Percentiles rank a stretch among this genome's conserved stretches.
These are phyloP conservation scores for Kodamaea kaohsiungensis DNA, from an alignment of 805 yeast genomes.

Conservation along the genomic window DNA sequence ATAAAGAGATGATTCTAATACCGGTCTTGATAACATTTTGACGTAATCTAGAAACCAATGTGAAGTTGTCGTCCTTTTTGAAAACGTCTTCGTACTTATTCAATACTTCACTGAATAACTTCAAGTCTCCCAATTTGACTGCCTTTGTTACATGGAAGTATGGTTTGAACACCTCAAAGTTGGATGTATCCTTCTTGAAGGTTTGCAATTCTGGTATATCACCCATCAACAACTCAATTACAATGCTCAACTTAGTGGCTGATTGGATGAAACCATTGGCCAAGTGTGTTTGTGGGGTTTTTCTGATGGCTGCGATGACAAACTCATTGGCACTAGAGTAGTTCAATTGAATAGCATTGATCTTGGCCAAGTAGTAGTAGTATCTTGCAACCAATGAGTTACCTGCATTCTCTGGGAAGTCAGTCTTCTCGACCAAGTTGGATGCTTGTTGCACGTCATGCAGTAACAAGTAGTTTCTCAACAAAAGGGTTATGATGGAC, in stretches of 20 bases:
- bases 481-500: slow-evolving; percentile 76
- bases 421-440: slow-evolving; percentile 84
- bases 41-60: slow-evolving; percentile 83
- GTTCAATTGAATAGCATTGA: slow-evolving; percentile 88
- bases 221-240: slow-evolving; percentile 92
- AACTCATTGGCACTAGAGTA: slow-evolving; percentile 89
- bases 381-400: slow-evolving; percentile 91
- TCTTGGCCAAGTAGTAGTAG: slow-evolving; percentile 86
- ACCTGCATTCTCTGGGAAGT: slow-evolving; percentile 82
- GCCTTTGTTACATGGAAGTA: slow-evolving; percentile 88
- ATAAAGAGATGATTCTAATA: slow-evolving; percentile 85
- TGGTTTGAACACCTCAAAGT: slow-evolving; percentile 52
- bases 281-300: slow-evolving; percentile 86
- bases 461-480: slow-evolving; percentile 74
- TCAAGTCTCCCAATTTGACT: slow-evolving; percentile 88
- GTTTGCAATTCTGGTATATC: slow-evolving; percentile 89
- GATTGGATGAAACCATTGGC: slow-evolving; percentile 87
- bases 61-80: slow-evolving; percentile 76
- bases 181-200: slow-evolving; percentile 63
- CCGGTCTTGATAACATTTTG: slow-evolving; percentile 98
- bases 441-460: slow-evolving; percentile 88
- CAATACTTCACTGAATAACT: slow-evolving; percentile 72
- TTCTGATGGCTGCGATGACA: slow-evolving; percentile 92
- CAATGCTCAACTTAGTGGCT: slow-evolving; percentile 82
- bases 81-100: slow-evolving; percentile 60